Evolutionary conservation across 2,329 filamentous ascomycete genomes (phyloP), one percentile per base, ranked within the genome.

Genomic region (Aurifilum marmelostoma): DNA sequence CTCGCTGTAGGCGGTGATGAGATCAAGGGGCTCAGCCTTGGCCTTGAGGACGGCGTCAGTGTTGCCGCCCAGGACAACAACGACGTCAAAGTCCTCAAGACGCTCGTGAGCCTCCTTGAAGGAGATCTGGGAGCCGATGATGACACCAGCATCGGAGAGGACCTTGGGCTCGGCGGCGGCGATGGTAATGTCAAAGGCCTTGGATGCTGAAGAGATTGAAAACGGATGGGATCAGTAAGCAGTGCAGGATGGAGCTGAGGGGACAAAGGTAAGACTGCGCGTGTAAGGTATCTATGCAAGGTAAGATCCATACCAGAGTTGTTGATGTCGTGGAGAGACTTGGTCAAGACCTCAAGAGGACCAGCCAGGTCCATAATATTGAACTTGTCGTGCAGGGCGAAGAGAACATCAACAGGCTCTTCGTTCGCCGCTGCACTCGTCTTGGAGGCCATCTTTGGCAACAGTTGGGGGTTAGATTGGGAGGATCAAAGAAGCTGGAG

Each of bases 1-100:
- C 77, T 94, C 91, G 72, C 91, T 87, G 80, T 91, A 96, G 76
- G 90, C 89, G 74, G 87, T 86, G 83, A 96, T 92, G 77, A 95
- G 83, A 72, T 84, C 82, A 71, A 94, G 84, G 32, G 91, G 91
- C 78, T 93, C 88, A 65, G 83, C 79, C 77, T 92, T 91, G 76
- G 85, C 81, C 80, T 92, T 89, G 76, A 94, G 80, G 72, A 93
- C 79, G 50, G 83, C 80, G 37, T 90, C 86, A 69, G 83, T 82
- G 77, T 88, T 86, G 76, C 93, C 92, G 75, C 93, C 93, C 37
- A 93, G 85, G 73, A 97, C 83, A 78, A 96, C 85, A 74, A 97
- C 85, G 72, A 96, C 85, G 78, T 97, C 93, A 78, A 92, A 94
- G 73, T 94, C 91, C 73, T 89, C 83, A 63, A 94, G 87, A 73